Conservation (phyloP, 208 protist genomes). For the Leptomonas pyrrhocoris region DNA sequence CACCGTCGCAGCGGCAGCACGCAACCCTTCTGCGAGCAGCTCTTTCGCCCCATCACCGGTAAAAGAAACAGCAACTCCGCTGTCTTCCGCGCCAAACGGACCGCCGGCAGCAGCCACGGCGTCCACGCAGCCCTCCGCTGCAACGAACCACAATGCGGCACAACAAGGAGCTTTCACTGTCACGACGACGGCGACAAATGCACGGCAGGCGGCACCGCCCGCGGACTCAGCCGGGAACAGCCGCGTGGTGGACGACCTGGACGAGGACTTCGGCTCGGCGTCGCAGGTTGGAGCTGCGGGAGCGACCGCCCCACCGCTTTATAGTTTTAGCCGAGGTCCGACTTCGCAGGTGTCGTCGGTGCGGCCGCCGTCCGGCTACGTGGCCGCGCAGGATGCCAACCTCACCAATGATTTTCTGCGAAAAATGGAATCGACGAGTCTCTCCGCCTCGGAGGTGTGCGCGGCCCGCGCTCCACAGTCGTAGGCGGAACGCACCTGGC, state of each 20-base stretch:
- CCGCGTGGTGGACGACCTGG: not conserved
- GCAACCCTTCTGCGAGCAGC: no score
- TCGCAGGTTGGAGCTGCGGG: constrained; percentile 20
- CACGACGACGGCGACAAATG: not conserved
- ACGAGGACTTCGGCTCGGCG: constrained; percentile 27
- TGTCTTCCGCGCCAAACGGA: not conserved
- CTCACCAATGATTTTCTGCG: constrained; percentile 11
- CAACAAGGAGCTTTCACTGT: constrained; percentile 5
- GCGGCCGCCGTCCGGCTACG: constrained; percentile 13
- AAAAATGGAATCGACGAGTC: constrained; percentile 20
- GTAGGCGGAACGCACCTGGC: no score
- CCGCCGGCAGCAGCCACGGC: not conserved
- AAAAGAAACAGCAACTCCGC: not conserved
- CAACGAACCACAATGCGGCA: not conserved
- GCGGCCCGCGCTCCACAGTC: not conserved
- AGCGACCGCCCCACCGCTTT: constrained; percentile 11
- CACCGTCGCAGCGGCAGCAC: not conserved
- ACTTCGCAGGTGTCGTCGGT: constrained; percentile 24
- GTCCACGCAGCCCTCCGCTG: not conserved
- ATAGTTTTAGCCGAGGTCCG: constrained; percentile 22
- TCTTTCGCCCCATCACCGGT: not conserved
- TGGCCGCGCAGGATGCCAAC: not conserved
- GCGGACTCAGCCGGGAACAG: not conserved
- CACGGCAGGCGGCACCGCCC: not conserved
- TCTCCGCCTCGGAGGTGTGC: constrained; percentile 20